These are phyloP conservation scores for Panellus pusillus DNA, from an alignment of 768 basidiomycete species.

Conservation along the genomic window DNA sequence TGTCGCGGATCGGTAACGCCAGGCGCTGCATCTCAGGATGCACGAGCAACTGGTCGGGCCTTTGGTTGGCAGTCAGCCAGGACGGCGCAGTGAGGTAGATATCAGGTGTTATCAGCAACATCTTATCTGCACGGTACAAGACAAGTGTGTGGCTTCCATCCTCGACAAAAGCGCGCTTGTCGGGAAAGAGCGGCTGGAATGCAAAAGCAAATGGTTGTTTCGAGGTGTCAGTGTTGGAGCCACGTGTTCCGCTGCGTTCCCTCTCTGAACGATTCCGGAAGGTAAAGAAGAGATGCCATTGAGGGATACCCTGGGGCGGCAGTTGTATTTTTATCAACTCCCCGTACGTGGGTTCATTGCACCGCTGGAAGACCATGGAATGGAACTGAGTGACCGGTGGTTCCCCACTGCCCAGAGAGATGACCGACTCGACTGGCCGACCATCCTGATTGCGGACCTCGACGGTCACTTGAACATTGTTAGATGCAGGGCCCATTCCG, in stretches of 20 bases:
- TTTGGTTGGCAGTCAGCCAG: slow-evolving; percentile 54
- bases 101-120: slow-evolving; percentile 59
- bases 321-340: slow-evolving; percentile 89
- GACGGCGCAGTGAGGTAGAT: slow-evolving; percentile 74
- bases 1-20: slow-evolving; percentile 74
- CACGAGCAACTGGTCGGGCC: slow-evolving; percentile 56
- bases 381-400: slow-evolving; percentile 76
- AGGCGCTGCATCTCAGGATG: slow-evolving; percentile 62
- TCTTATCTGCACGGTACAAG: slow-evolving; percentile 80
- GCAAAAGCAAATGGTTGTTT: slow-evolving; percentile 92
- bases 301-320: slow-evolving; percentile 62
- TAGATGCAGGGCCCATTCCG: slow-evolving; percentile 51
- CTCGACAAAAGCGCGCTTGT: slow-evolving; percentile 74
- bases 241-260: slow-evolving; percentile 43
- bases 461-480: slow-evolving; percentile 86
- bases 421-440: slow-evolving; percentile 61
- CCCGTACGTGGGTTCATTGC: slow-evolving; percentile 87
- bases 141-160: slow-evolving; percentile 87
- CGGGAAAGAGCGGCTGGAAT: slow-evolving; percentile 84
- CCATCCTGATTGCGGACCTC: slow-evolving; percentile 83
- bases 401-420: slow-evolving; percentile 87
- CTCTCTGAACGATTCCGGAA: slow-evolving; percentile 73
- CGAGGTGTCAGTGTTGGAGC: slow-evolving; percentile 34
- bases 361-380: slow-evolving; percentile 89
- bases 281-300: slow-evolving; percentile 93